Evolutionary conservation across 306 rosid genomes (phyloP), one percentile per base, ranked within the genome.

Genomic region (Malus domestica): DNA sequence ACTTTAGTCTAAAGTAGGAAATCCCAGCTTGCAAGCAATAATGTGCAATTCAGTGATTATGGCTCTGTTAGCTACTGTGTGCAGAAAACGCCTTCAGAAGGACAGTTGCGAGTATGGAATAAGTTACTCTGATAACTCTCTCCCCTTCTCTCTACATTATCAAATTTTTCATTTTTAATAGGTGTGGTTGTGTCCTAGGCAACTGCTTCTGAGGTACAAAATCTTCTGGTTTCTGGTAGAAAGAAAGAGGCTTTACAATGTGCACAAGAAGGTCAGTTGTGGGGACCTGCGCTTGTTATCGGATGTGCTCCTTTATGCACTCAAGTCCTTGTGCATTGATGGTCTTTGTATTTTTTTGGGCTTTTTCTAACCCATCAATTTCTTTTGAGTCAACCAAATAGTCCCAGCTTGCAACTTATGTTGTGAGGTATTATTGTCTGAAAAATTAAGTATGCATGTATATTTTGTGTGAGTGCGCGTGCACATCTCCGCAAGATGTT

Each of bases 281-380:
- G 99, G 99, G 99, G 99, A 59, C 99, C 99, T 62, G 97, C 98
- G 4, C 91, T 95, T 84, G 90, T 90, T 78, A 91, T 95, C 81
- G 93, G 27, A 25, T 25, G 27, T 25, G 27, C 27, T 25, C 27
- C 27, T 25, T 25, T 25, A 25, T 25, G 27, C 27, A 25, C 27
- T 25, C 27, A 25, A 25, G 27, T 25, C 27, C 27, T 25, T 1
- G 27, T 25, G 27, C 27, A 25, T 25, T 25, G 27, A 25, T 25
- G 27, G 27, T 25, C 27, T 27, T 30, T 30, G 5, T 30, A 30
- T 30, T 30, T 30, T 30, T 30, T 30, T 30, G 33, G 33, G 33
- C 33, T 30, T 30, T 30, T 30, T 30, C 33, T 30, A 30, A 30
- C 33, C 33, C 33, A 30, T 30, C 33, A 30, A 30, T 30, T 30